These are phyloP conservation scores for Polygonum maritimum DNA, from an alignment of 148 eudicot species.

Conservation along the genomic window DNA sequence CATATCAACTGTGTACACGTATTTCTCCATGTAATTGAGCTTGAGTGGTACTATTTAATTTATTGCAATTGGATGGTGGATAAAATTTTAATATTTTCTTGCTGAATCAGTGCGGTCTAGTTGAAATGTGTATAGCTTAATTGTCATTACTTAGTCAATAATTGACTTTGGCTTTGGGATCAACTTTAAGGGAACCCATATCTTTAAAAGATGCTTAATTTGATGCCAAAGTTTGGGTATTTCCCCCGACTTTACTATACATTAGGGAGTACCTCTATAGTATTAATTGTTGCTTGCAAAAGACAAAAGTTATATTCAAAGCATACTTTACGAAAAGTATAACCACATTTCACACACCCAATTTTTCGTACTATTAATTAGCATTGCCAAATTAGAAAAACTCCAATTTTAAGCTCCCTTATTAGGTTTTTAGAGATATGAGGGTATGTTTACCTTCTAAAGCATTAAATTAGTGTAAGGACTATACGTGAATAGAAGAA, in stretches of 20 bases:
- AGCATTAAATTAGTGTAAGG: neutral
- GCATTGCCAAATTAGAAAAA: too few species aligned
- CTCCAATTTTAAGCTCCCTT: too few species aligned
- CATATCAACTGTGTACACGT: too few species aligned
- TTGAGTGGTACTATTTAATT: neutral
- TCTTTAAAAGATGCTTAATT: neutral
- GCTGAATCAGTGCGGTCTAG: neutral
- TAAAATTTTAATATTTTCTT: neutral
- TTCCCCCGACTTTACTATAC: neutral
- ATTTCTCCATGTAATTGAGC: too few species aligned
- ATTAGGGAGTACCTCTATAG: neutral
- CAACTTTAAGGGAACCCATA: neutral
- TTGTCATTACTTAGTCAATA: neutral
- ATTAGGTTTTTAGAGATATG: too few species aligned
- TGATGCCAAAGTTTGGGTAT: neutral
- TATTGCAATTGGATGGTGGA: neutral
- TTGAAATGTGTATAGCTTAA: neutral
- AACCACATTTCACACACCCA: too few species aligned
- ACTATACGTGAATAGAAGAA: neutral
- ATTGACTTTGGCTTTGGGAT: neutral
- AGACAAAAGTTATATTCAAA: neutral
- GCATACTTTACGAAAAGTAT: neutral
- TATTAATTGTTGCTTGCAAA: neutral
- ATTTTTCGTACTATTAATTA: too few species aligned
- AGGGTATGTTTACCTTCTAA: neutral